Evolutionary conservation across 257 asterid genomes (phyloP), one percentile per base, ranked within the genome.

Genomic region (Solanum ahanhuiri): DNA sequence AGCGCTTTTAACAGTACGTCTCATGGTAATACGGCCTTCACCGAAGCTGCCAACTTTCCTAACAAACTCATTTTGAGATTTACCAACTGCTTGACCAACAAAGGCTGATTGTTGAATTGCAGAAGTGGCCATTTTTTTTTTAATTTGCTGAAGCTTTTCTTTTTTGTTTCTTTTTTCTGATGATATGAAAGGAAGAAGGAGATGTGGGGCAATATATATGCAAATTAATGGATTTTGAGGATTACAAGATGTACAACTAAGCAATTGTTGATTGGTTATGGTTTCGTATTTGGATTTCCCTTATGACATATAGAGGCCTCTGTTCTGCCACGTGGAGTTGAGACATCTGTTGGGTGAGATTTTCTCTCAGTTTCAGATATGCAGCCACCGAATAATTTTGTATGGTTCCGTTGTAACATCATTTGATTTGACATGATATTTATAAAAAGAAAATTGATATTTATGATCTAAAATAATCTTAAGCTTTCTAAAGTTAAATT

Each of bases 21-120:
- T 91, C 99, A 96, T 96, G 94, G 95, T 90, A 94, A 90, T 85
- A 83, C 98, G 98, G 89, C 93, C 96, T 35, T 88, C 92, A 64
- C 85, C 85, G 48, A 88, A 54, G 91, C 71, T 88, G 82, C 98
- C 96, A n/a, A 91, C 87, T 90, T 92, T 95, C 66, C 95, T 86
- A 86, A 87, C 30, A 41, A 96, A 90, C 89, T 94, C 97, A 90
- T 92, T 95, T 85, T 93, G 95, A 0, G 95, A 86, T 89, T 93
- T 96, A 73, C 94, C 60, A 3, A 93, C 95, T 2, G 92, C 90
- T 89, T 92, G 96, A 1, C 98, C 98, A 33, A 87, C 93, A 73
- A 95, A 93, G 12, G 98, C 97, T 39, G 96, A 91, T 77, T 94
- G 94, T 85, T 95, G 98, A 85, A 95, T 82, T 10, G 92, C 97